Evolutionary conservation across 2,329 filamentous ascomycete genomes (phyloP).

Genomic region (Cordyceps militaris): DNA sequence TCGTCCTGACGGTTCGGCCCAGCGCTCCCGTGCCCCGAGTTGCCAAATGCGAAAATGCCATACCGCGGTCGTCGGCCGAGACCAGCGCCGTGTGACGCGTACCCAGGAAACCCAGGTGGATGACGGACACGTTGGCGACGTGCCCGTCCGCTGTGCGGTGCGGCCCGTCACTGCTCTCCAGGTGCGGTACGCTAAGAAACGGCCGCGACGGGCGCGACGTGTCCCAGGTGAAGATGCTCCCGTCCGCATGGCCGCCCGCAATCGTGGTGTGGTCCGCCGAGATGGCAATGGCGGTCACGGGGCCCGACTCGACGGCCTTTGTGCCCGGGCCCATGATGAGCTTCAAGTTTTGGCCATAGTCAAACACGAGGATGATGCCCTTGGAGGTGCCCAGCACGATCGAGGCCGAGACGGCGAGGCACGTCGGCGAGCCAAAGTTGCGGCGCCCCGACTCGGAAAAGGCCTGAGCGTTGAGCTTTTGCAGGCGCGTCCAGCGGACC

Average conservation of each 20-base stretch:
- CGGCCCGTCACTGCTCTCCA: conserved; percentile 59
- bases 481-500: conserved; percentile 88
- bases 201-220: conserved; percentile 72
- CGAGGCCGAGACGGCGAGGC: conserved; percentile 76
- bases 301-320: conserved; percentile 86
- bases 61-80: conserved; percentile 88
- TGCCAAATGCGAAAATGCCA: conserved; percentile 97
- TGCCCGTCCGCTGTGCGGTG: conserved; percentile 74
- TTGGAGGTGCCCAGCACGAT: conserved; percentile 92
- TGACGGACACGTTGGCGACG: conserved; percentile 65
- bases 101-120: conserved; percentile 91
- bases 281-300: conserved; percentile 79
- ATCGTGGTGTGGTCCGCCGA: conserved; percentile 92
- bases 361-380: conserved; percentile 90
- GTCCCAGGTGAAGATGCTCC: conserved; percentile 96
- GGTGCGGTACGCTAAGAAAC: conserved; percentile 78
- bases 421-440: conserved; percentile 88
- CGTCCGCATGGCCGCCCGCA: conserved; percentile 81
- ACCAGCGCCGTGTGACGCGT: conserved; percentile 90
- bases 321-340: conserved; percentile 90
- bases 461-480: conserved; percentile 79
- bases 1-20: conserved; percentile 79
- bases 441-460: conserved; percentile 90
- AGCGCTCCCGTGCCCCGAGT: conserved; percentile 84
- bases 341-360: conserved; percentile 93